Conservation (phyloP, 1,284 basidiomycete species). For the Inonotus obliquus region DNA sequence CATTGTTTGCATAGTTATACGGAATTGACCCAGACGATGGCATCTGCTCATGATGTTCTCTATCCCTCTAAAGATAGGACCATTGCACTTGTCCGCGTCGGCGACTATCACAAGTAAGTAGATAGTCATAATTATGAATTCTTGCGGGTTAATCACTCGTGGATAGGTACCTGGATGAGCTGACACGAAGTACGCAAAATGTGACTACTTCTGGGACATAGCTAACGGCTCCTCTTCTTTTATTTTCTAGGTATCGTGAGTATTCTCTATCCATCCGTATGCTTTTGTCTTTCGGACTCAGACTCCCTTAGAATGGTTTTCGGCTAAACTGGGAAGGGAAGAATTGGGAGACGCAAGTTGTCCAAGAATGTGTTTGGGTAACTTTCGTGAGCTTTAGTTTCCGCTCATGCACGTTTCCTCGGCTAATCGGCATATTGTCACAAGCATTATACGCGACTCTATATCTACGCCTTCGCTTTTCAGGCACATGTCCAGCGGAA, state of each 20-base stretch:
- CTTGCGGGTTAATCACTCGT: not conserved
- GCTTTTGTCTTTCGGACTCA: not conserved
- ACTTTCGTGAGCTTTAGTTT: constrained; percentile 19
- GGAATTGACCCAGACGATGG: constrained; percentile 38
- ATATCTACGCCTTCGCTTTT: constrained; percentile 36
- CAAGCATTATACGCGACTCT: constrained; percentile 35
- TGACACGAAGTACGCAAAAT: constrained; percentile 21
- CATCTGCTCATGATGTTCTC: constrained; percentile 36
- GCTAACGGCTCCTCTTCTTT: not conserved
- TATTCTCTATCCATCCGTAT: not conserved
- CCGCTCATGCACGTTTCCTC: not conserved
- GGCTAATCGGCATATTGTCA: constrained; percentile 18
- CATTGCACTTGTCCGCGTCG: constrained; percentile 31
- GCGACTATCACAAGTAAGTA: constrained; percentile 34
- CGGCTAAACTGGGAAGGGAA: constrained; percentile 28
- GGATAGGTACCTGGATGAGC: constrained; percentile 28
- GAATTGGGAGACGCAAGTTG: constrained; percentile 26
- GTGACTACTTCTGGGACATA: not conserved
- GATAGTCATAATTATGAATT: not conserved
- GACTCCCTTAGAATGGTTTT: constrained; percentile 24
- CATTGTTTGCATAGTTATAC: constrained; percentile 15
- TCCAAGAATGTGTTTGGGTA: constrained; percentile 25
- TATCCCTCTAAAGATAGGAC: constrained; percentile 35
- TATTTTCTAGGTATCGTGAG: constrained; percentile 12
- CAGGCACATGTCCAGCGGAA: constrained; percentile 37